Base-by-base conservation (phyloP, 345 rosid genomes). In the Moringa oleifera region DNA sequence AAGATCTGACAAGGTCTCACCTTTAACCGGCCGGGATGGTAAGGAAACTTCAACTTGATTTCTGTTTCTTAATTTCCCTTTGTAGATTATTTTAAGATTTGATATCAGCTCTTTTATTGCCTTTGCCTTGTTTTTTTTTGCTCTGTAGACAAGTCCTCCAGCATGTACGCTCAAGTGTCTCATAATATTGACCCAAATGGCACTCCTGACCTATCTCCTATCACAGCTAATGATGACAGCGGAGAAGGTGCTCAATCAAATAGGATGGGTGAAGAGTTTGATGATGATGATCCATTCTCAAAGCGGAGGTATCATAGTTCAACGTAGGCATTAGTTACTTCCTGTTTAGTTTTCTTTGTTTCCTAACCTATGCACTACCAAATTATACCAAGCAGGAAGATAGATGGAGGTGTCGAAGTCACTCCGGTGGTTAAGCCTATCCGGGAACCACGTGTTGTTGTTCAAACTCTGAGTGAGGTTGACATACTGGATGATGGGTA, bases 401-500 rank as follows among this genome's bases (percentile, higher is more conserved):
- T 85, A 87, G 97, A 94, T 55, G 88, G 85, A 63, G 78, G 72
- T 20, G 62, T 86, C 73, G 97, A 88, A 55, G 77, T 85, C 75
- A 87, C 91, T 77, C 91, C 97, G 46, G 81, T 91, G 57, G 89
- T 91, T 71, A 91, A 94, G 77, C 99, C 99, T 24, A 94, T 94
- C 58, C 86, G 95, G 55, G 99, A 94, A 75, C 93, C 99, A 52
- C 97, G 97, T 5, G 97, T 94, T 62, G 97, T 94, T 63, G 99
- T 94, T 73, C 99, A 94, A 71, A 94, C 99, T 59, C 60, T 87
- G 61, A 94, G 99, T 69, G 99, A 94, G 78, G 93, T 94, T 67
- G 99, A 94, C 77, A 85, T 94, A 79, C 76, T 94, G 57, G 99
- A 91, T 74, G 99, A 94, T 75, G 99, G 99, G 62, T 94, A 94